phyloP scores from a whole-genome alignment of 371 early-diverging fungal species.

The Apophysomyces elegans region DNA sequence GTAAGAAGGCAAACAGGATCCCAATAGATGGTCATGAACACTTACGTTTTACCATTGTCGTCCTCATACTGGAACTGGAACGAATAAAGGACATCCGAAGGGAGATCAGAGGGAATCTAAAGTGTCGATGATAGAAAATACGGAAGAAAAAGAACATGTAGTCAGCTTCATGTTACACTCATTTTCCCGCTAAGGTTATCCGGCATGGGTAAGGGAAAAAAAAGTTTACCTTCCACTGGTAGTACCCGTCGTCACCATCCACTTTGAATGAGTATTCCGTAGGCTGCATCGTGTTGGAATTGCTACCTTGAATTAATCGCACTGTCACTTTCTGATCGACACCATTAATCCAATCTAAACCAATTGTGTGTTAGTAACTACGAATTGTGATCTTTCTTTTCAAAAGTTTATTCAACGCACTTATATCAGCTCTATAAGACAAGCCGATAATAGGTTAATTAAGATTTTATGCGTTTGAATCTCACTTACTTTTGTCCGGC shows the following conservation, averaged over 20 bases:
- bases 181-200: constrained; percentile 3
- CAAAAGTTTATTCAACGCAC: not conserved
- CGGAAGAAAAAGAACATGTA: not conserved
- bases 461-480: not conserved
- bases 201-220: not conserved
- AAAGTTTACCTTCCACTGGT: constrained; percentile 21
- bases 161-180: constrained; percentile 8
- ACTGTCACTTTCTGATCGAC: constrained; percentile 14
- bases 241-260: constrained; percentile 13
- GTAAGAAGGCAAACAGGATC: not conserved
- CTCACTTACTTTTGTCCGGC: constrained; percentile 16
- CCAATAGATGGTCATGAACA: not conserved
- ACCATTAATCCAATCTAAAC: constrained; percentile 25
- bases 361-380: not conserved
- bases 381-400: not conserved
- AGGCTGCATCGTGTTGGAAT: constrained; percentile 12
- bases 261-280: constrained; percentile 18
- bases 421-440: not conserved
- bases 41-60: constrained; percentile 17
- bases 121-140: not conserved
- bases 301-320: constrained; percentile 16
- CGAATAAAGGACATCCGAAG: constrained; percentile 13
- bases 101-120: constrained; percentile 20
- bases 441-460: not conserved
- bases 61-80: constrained; percentile 16